Conservation (phyloP, 495 filamentous ascomycete species). For the Hypoxylon lenormandii region DNA sequence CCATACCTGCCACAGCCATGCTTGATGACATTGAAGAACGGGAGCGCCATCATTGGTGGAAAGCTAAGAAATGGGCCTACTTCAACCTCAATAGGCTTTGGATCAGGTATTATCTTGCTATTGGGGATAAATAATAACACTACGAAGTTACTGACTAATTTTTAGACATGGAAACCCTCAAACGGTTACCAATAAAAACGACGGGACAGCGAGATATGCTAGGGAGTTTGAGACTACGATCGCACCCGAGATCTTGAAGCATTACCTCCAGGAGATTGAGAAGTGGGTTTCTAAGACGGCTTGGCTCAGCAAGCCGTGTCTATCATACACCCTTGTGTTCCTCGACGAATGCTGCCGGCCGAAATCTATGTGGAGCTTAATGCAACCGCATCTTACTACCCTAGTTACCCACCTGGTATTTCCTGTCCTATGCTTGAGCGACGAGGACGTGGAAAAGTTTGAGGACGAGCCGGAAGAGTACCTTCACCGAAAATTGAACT, state of each 20-base stretch:
- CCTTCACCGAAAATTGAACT: slow-evolving; percentile 95
- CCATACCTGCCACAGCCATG: slow-evolving; percentile 81
- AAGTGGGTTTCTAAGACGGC: slow-evolving; percentile 94
- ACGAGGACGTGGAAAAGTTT: slow-evolving; percentile 94
- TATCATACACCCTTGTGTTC: slow-evolving; percentile 91
- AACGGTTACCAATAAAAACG: slow-evolving; percentile 69
- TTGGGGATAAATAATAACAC: not conserved
- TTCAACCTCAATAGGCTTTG: slow-evolving; percentile 96
- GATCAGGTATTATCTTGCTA: slow-evolving; percentile 73
- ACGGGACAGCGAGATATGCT: slow-evolving; percentile 80
- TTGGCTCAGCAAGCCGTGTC: slow-evolving; percentile 92
- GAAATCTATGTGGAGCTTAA: slow-evolving; percentile 92
- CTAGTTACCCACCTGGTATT: slow-evolving; percentile 94
- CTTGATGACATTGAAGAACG: slow-evolving; percentile 85
- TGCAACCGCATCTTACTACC: slow-evolving; percentile 91
- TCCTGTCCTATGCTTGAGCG: slow-evolving; percentile 89
- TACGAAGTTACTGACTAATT: slow-evolving; percentile 40
- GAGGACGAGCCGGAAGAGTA: slow-evolving; percentile 94
- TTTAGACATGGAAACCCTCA: slow-evolving; percentile 88
- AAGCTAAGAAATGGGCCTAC: slow-evolving; percentile 99
- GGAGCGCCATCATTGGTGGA: slow-evolving; percentile 97
- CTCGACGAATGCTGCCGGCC: slow-evolving; percentile 97
- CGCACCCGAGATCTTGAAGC: slow-evolving; percentile 93
- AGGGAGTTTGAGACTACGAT: slow-evolving; percentile 92
- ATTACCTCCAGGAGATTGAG: slow-evolving; percentile 91